Percentiles rank a stretch among this genome's conserved stretches.
These are phyloP conservation scores for Alternaria rosae DNA, from an alignment of 2,329 filamentous ascomycete species.

Conservation along the genomic window DNA sequence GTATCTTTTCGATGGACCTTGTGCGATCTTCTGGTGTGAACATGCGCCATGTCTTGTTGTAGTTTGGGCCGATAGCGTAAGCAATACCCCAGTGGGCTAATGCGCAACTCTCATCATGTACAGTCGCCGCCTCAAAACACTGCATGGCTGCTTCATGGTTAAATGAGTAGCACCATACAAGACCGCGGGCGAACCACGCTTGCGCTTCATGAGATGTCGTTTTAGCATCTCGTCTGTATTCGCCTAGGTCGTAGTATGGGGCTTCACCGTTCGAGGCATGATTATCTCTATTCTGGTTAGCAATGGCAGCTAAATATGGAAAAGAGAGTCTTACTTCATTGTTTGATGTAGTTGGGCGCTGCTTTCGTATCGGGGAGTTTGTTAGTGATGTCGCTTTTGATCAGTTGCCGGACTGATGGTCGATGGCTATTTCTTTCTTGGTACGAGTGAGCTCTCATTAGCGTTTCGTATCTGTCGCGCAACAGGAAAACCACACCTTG, in stretches of 20 bases:
- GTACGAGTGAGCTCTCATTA: background rate
- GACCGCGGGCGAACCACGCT: slow-evolving; percentile 71
- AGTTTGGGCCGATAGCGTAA: slow-evolving; percentile 74
- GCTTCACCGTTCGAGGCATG: background rate
- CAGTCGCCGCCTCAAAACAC: slow-evolving; percentile 66
- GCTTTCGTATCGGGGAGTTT: background rate
- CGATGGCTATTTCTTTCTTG: background rate
- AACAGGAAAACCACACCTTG: background rate
- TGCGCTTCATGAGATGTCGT: slow-evolving; percentile 43
- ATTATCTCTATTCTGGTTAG: background rate
- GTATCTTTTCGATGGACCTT: slow-evolving; percentile 62
- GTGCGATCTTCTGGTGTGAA: slow-evolving; percentile 61
- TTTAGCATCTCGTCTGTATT: background rate
- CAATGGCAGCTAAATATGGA: background rate
- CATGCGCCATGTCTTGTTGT: slow-evolving; percentile 75
- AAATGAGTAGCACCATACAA: slow-evolving; percentile 75
- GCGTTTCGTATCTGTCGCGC: background rate
- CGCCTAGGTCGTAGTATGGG: background rate
- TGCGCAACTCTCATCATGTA: slow-evolving; percentile 58
- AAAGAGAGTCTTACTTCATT: background rate
- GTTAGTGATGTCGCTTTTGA: background rate
- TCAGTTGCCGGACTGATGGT: background rate
- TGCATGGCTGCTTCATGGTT: slow-evolving; percentile 72
- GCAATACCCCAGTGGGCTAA: slow-evolving; percentile 64
- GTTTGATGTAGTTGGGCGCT: background rate